Evolutionary conservation across 2,329 filamentous ascomycete genomes (phyloP).

Genomic region (Fusarium sp.): DNA sequence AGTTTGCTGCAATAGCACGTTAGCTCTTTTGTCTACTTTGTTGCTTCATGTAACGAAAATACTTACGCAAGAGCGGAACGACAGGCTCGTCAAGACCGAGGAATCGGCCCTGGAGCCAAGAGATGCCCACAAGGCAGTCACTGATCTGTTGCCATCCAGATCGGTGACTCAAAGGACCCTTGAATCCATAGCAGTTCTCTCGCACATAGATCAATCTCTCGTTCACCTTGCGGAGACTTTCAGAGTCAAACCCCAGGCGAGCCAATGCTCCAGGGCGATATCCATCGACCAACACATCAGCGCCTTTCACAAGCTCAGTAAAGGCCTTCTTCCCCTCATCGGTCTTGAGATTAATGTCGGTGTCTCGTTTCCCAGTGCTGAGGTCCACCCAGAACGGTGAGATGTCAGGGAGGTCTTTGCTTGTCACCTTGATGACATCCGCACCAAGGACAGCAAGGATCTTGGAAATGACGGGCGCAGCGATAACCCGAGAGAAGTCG

Average conservation of each 20-base stretch:
- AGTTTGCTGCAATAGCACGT: background rate
- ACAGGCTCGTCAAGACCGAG: background rate
- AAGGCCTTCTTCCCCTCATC: background rate
- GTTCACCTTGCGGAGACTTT: background rate
- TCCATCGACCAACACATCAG: background rate
- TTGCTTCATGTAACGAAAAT: too few species aligned
- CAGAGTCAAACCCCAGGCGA: background rate
- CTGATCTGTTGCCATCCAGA: background rate
- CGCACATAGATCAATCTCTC: background rate
- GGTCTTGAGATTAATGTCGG: background rate
- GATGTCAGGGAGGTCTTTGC: background rate
- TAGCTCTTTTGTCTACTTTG: background rate
- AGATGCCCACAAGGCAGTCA: background rate
- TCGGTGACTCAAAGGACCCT: background rate
- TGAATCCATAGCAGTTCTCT: background rate
- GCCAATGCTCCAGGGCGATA: background rate
- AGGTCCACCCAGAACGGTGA: background rate
- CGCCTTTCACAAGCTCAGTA: background rate
- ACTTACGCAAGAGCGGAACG: background rate
- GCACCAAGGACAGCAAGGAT: background rate
- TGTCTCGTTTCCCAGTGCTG: background rate
- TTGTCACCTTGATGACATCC: background rate
- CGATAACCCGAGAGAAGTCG: background rate
- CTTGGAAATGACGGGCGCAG: background rate
- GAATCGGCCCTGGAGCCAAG: background rate